These are phyloP conservation scores for Neodidymelliopsis sp. DNA, from an alignment of 2,329 filamentous ascomycete species.

Conservation along the genomic window DNA sequence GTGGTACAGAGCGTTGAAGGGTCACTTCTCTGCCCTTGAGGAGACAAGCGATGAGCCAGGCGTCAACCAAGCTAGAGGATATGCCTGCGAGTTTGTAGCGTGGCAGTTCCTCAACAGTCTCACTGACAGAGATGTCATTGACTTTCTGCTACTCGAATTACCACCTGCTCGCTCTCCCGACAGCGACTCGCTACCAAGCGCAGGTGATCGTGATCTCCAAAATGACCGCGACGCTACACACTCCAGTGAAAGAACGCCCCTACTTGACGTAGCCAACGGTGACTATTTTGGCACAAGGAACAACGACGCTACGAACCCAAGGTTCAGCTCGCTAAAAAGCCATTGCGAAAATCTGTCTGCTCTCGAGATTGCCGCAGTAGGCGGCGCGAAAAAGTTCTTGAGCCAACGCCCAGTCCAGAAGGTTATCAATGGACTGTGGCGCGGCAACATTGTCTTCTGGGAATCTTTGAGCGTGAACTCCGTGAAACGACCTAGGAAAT, in stretches of 20 bases:
- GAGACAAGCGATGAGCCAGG: constrained; percentile 65
- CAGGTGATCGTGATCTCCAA: constrained; percentile 4
- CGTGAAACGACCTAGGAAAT: constrained; percentile 77
- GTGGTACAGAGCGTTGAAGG: constrained; percentile 69
- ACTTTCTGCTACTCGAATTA: constrained; percentile 77
- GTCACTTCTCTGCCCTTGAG: constrained; percentile 72
- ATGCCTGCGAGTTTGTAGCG: constrained; percentile 81
- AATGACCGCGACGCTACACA: constrained; percentile 21
- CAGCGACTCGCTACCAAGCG: constrained; percentile 21
- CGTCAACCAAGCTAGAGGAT: constrained; percentile 72
- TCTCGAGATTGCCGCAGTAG: constrained; percentile 83
- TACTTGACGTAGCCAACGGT: constrained; percentile 27
- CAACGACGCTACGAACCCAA: constrained; percentile 43
- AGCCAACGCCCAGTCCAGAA: constrained; percentile 82
- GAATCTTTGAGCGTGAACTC: constrained; percentile 76
- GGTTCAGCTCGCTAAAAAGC: constrained; percentile 69
- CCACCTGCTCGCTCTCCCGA: constrained; percentile 50
- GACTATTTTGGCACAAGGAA: constrained; percentile 37
- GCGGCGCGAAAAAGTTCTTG: constrained; percentile 83
- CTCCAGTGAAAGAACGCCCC: constrained; percentile 35
- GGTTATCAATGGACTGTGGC: constrained; percentile 83
- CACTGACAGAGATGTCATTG: constrained; percentile 75
- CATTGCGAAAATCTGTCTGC: constrained; percentile 83
- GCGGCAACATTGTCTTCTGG: constrained; percentile 86
- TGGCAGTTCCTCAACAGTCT: constrained; percentile 78